Conservation (phyloP, 2,329 filamentous ascomycete species). For the Ceratocystiopsis sp. region DNA sequence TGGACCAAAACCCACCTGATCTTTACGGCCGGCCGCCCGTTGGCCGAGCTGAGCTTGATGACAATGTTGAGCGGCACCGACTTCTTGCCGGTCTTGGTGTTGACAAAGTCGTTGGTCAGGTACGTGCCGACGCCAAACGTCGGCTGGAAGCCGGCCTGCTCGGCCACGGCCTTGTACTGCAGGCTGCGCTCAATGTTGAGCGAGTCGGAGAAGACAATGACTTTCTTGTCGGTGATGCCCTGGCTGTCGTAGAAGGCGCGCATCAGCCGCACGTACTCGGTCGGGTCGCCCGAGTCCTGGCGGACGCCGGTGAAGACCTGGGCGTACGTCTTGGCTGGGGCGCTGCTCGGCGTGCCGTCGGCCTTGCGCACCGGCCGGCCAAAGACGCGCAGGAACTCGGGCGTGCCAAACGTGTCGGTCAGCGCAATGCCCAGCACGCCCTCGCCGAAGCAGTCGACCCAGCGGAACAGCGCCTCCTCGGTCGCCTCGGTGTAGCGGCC, state of each 20-base stretch:
- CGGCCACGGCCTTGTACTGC: constrained; percentile 72
- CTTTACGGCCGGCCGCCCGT: constrained; percentile 71
- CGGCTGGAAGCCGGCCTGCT: constrained; percentile 64
- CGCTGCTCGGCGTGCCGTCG: constrained; percentile 19
- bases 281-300: constrained; percentile 80
- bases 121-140: constrained; percentile 93
- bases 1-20: constrained; percentile 37
- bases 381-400: constrained; percentile 75
- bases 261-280: constrained; percentile 62
- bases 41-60: constrained; percentile 83
- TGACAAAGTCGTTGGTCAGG: constrained; percentile 85
- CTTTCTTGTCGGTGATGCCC: constrained; percentile 65
- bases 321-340: constrained; percentile 49
- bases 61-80: constrained; percentile 91
- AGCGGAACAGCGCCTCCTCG: constrained; percentile 69
- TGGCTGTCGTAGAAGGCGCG: constrained; percentile 62
- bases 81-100: constrained; percentile 56
- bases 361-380: constrained; percentile 34
- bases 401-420: constrained; percentile 92
- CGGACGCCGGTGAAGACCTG: constrained; percentile 69
- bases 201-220: constrained; percentile 89
- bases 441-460: constrained; percentile 81
- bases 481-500: constrained; percentile 74
- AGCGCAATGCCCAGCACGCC: constrained; percentile 73
- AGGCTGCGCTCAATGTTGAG: constrained; percentile 81